Percentiles rank a stretch among this genome's conserved stretches.
These are phyloP conservation scores for Vanderwaltozyma polyspora DNA, from an alignment of 805 yeast species.

Conservation along the genomic window DNA sequence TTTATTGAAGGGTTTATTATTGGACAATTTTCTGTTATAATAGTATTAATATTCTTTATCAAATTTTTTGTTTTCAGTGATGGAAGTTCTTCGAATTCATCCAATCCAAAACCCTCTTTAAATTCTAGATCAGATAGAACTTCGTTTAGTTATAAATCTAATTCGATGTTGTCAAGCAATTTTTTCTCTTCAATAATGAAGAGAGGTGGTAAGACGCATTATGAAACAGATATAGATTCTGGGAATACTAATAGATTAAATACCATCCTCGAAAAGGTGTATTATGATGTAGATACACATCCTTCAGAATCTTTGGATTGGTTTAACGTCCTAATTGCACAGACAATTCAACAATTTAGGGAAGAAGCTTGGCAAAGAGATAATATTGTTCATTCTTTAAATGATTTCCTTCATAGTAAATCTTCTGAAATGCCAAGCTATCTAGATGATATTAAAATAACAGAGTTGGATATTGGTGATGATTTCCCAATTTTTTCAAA, in stretches of 20 bases:
- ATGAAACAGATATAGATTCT: slow-evolving; percentile 13
- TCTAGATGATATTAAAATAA: slow-evolving; percentile 63
- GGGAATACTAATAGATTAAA: slow-evolving; percentile 22
- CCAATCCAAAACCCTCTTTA: background rate
- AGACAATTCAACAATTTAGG: slow-evolving; percentile 74
- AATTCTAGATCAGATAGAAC: background rate
- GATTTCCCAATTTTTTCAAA: slow-evolving; percentile 93
- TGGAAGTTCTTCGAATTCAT: slow-evolving; percentile 23
- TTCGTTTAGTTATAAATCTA: background rate
- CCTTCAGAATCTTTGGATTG: slow-evolving; percentile 88
- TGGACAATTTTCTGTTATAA: slow-evolving; percentile 64
- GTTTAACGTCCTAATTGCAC: slow-evolving; percentile 92
- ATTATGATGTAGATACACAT: slow-evolving; percentile 82
- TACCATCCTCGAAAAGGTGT: slow-evolving; percentile 75
- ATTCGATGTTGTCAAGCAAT: background rate
- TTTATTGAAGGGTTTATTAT: slow-evolving; percentile 65
- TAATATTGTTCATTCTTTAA: slow-evolving; percentile 70
- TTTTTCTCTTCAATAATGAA: slow-evolving; percentile 20
- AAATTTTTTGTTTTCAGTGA: slow-evolving; percentile 72
- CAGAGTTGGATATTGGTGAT: slow-evolving; percentile 84
- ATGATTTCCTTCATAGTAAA: slow-evolving; percentile 42
- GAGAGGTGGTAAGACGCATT: slow-evolving; percentile 21
- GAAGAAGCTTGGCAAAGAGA: slow-evolving; percentile 81
- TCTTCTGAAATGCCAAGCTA: slow-evolving; percentile 65
- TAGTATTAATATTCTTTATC: slow-evolving; percentile 51